Evolutionary conservation across 2,329 filamentous ascomycete genomes (phyloP), one percentile per base, ranked within the genome.

Genomic region (Neospermospora avenae): DNA sequence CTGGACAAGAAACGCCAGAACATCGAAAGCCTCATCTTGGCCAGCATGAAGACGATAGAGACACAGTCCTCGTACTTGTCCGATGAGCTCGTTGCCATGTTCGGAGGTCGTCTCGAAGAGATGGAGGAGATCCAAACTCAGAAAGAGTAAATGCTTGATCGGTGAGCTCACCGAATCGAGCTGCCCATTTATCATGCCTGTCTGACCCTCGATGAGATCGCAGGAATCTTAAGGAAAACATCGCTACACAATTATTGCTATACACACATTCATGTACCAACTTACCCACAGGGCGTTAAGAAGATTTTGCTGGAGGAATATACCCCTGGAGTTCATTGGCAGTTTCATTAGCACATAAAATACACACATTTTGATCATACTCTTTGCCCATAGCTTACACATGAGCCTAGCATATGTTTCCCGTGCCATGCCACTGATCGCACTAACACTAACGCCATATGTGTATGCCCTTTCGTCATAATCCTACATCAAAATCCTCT

Each of bases 1-100:
- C 45, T 73, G 16, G 68, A 71, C 53, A 65, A 63, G 49, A 69
- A 64, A 58, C 67, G 70, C 7, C 60, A 68, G 31, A 51, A 34
- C 2, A 57, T 73, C 8, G 71, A 73, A 55, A 31, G 41, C 13
- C 62, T 55, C 1, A 73, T 73, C 44, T 42, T 72, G 8, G 53
- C 45, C 28, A 71, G 63, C 59, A 71, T 71, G 61, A 66, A 58
- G 20, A 45, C 25, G 4, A 61, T 72, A 28, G 69, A 73, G 48
- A 35, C 48, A 11, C 61, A 64, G 13, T 67, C 65, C 16, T 46
- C 60, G 25, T 69, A 66, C 25, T 66, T 72, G 13, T 58, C 59
- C 8, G 65, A 28, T n/a, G 67, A 73, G 45, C 56, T 73, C 8
- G 42, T 39, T 14, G 63, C 65, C 22, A 64, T 69, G 46, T 62